These are phyloP conservation scores for Calonectria hongkongensis DNA, from an alignment of 2,329 filamentous ascomycete genomes.

Conservation along the genomic window DNA sequence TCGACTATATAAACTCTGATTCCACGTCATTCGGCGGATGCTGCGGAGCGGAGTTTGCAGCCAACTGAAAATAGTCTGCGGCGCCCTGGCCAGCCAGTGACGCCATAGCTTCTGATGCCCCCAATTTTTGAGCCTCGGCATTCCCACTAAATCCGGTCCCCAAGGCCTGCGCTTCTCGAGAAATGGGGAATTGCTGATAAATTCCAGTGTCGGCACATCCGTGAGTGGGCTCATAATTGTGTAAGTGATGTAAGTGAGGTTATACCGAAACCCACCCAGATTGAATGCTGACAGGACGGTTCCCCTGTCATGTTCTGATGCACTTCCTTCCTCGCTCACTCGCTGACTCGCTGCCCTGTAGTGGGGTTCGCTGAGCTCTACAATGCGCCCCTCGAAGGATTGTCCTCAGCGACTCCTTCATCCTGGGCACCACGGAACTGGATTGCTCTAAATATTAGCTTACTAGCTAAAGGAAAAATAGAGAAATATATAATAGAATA, in stretches of 20 bases:
- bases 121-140: conserved; percentile 22
- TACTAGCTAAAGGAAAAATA: no score
- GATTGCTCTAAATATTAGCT: no score
- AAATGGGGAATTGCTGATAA: conserved; percentile 6
- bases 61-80: not conserved
- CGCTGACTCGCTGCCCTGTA: not conserved
- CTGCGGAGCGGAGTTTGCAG: not conserved
- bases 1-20: not conserved
- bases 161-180: no score
- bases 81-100: conserved; percentile 20
- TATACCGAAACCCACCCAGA: not conserved
- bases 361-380: not conserved
- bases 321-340: not conserved
- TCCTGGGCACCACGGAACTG: no score
- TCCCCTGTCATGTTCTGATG: not conserved
- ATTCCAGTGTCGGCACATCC: not conserved
- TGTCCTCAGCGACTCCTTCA: no score
- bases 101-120: conserved; percentile 4
- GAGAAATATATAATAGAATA: no score
- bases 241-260: conserved; percentile 7
- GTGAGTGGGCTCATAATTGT: not conserved
- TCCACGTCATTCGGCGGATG: conserved; percentile 16
- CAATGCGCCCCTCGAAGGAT: no score
- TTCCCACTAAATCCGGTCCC: conserved; percentile 1
- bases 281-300: conserved; percentile 22